phyloP scores from a whole-genome alignment of 2,329 filamentous ascomycete genomes.

The Calonectria montana region DNA sequence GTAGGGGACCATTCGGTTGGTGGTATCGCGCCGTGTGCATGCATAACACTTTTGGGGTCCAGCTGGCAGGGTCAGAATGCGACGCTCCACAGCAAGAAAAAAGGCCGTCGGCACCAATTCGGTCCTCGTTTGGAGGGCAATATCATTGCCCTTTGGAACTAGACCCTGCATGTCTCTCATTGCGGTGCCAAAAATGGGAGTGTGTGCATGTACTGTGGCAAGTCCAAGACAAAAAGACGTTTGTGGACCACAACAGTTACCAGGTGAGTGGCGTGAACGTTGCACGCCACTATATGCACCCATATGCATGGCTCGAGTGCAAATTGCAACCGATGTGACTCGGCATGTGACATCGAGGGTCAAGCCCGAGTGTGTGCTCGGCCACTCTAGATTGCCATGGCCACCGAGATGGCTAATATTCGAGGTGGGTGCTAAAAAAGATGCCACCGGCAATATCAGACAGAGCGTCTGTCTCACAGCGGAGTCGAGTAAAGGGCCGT shows the following conservation, averaged over 20 bases:
- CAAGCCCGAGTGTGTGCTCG: neutral
- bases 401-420: neutral
- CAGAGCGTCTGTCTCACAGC: neutral
- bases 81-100: neutral
- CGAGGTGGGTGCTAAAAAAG: neutral
- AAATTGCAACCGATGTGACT: slow-evolving; percentile 9
- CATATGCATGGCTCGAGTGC: neutral
- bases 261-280: slow-evolving; percentile 10
- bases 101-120: neutral
- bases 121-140: neutral
- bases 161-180: slow-evolving; percentile 18
- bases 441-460: neutral
- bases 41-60: slow-evolving; percentile 21
- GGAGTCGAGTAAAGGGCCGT: neutral
- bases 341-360: slow-evolving; percentile 16
- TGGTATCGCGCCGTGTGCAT: slow-evolving; percentile 17
- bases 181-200: slow-evolving; percentile 3
- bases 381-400: neutral
- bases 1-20: slow-evolving; percentile 4
- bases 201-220: neutral
- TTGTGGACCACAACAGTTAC: neutral
- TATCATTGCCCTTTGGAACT: neutral
- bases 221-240: neutral
- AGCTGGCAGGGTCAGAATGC: slow-evolving; percentile 6
- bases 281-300: slow-evolving; percentile 20